Evolutionary conservation across 805 yeast genomes (phyloP), one percentile per base, ranked within the genome.

Genomic region (Myxozyma melibiosi): DNA sequence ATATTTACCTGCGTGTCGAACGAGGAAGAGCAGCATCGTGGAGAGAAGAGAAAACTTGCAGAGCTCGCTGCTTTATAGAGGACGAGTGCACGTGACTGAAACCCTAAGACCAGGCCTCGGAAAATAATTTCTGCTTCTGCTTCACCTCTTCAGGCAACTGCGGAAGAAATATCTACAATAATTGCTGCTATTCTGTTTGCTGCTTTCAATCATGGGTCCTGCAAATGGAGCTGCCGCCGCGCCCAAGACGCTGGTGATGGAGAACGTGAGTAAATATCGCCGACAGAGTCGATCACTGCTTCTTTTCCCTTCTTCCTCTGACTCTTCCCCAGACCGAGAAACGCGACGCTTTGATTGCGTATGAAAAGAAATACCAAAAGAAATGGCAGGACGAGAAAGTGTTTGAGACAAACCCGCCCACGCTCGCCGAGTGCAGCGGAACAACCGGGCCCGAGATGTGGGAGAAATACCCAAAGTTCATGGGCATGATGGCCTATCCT

Each of bases 401-500:
- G 30, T 91, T 91, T 69, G 96, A 94, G 72, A 80, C 87, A 58
- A 84, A 94, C 71, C 96, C 98, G 14, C 98, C 98, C 48, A 74
- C 86, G 20, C 66, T 81, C 45, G 86, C 83, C 47, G 95, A 88
- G 66, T 48, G 44, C 35, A 77, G 74, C 55, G 77, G 80, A n/a
- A 75, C 78, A 41, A 77, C 81, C 53, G 76, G 83, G 44, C 73
- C 78, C 34, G 89, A 86, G 69, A 78, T 94, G 61, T 90, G 88
- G 67, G 80, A 77, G 59, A 80, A 84, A 68, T 79, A 86, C 72
- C 98, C 98, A 55, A 94, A 94, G 73, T 87, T 80, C 76, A 86
- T 90, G 78, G 81, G 89, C 24, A 85, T 96, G 48, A 91, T 94
- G 97, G 98, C 99, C 9, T 94, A 90, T 70, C 99, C 99, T 42